Percentiles rank a stretch among this genome's conserved stretches.
Evolutionary conservation across 257 asterid genomes (phyloP).

Genomic region (Solanum paucissectum): DNA sequence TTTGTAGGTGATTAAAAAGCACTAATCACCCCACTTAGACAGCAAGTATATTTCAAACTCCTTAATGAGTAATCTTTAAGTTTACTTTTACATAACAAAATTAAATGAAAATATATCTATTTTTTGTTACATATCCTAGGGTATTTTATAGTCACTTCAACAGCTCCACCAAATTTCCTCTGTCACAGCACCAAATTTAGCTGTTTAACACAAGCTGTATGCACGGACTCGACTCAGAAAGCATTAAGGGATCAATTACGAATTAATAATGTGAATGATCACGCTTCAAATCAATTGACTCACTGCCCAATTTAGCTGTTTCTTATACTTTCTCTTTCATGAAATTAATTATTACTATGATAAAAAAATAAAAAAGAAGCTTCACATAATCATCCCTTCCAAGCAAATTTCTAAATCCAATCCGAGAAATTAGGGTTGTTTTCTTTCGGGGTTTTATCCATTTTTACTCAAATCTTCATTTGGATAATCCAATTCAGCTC

Average conservation of each 20-base stretch:
- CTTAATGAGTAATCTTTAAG: neutral
- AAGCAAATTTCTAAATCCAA: neutral
- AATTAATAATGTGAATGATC: accelerated
- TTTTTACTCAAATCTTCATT: neutral
- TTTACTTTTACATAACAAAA: neutral
- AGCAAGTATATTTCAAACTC: neutral
- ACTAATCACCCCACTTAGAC: neutral
- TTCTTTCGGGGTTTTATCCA: neutral
- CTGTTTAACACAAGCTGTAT: neutral
- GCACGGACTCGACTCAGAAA: too few relatives aligned
- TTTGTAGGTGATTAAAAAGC: neutral
- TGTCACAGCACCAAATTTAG: neutral
- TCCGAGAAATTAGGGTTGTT: neutral
- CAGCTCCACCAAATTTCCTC: neutral
- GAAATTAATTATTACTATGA: neutral
- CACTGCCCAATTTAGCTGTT: too few relatives aligned
- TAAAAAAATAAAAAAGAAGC: neutral
- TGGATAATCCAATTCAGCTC: neutral
- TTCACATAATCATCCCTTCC: neutral
- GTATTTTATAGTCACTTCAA: neutral
- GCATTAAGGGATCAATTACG: too few relatives aligned
- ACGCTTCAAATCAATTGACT: accelerated
- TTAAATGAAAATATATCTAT: neutral
- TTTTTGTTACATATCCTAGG: neutral
- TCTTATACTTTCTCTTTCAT: conserved; percentile 1